Percentiles rank a stretch among this genome's conserved stretches.
Evolutionary conservation across 1,284 basidiomycete species (phyloP).

Genomic region (Tremellales sp.): DNA sequence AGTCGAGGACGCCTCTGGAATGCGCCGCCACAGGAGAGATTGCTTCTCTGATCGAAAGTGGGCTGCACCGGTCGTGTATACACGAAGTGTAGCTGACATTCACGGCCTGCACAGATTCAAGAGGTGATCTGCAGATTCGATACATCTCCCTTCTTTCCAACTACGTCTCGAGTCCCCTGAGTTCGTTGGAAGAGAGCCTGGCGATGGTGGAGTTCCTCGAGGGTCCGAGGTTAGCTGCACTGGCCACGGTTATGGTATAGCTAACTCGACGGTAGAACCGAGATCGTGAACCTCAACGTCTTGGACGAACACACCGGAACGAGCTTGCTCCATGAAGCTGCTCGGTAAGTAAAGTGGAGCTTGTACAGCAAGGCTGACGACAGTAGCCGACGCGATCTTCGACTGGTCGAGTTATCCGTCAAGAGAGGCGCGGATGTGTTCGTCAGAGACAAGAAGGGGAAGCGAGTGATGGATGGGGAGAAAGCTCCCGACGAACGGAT

Average conservation of each 20-base stretch:
- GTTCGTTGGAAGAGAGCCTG: constrained; percentile 34
- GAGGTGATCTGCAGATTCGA: constrained; percentile 69
- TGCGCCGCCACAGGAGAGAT: constrained; percentile 60
- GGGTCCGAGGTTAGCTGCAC: constrained; percentile 57
- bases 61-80: constrained; percentile 23
- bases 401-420: constrained; percentile 76
- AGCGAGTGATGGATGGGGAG: constrained; percentile 66
- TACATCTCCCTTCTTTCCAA: constrained; percentile 69
- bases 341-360: constrained; percentile 47
- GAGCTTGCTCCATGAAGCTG: constrained; percentile 83
- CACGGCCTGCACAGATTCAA: constrained; percentile 59
- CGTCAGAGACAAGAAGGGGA: constrained; percentile 73
- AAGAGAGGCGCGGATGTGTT: constrained; percentile 87
- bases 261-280: constrained; percentile 24
- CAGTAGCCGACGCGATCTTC: constrained; percentile 64
- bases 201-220: constrained; percentile 52
- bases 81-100: neutral
- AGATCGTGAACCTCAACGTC: constrained; percentile 46
- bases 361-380: neutral
- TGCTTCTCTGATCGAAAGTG: constrained; percentile 72
- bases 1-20: constrained; percentile 69
- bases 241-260: neutral
- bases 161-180: constrained; percentile 64
- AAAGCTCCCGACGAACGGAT: constrained; percentile 65
- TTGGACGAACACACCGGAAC: constrained; percentile 72